Evolutionary conservation across 768 basidiomycete species (phyloP).

Genomic region (Atractiella rhizophila): DNA sequence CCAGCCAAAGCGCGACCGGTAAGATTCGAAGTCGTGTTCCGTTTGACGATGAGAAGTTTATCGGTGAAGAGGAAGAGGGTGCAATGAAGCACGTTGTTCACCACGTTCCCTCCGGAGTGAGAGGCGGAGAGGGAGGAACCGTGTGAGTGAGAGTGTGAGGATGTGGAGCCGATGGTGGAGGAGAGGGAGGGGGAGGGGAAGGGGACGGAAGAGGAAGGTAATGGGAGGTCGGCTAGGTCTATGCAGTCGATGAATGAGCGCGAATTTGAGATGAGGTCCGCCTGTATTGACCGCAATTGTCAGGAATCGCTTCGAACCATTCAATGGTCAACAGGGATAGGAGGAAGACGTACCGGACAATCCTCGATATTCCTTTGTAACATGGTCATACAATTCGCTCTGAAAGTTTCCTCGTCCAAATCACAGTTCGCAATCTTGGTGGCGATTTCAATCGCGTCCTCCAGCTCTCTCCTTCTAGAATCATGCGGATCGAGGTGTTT

Average conservation of each 20-base stretch:
- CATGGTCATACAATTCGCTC: no score
- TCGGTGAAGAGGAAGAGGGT: slow-evolving; percentile 85
- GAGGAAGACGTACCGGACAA: no score
- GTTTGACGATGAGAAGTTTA: slow-evolving; percentile 70
- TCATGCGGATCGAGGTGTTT: slow-evolving; percentile 62
- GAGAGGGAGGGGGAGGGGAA: slow-evolving; percentile 19
- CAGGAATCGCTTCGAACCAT: no score
- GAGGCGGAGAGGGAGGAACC: slow-evolving; percentile 18
- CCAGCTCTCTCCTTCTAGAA: slow-evolving; percentile 46
- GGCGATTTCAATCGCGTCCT: slow-evolving; percentile 65
- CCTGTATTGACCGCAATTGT: no score
- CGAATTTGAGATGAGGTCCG: slow-evolving; percentile 63
- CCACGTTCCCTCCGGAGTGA: no score
- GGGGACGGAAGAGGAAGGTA: no score
- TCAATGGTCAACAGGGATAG: no score
- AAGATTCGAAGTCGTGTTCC: slow-evolving; percentile 46
- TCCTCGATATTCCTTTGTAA: no score
- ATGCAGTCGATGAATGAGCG: slow-evolving; percentile 73
- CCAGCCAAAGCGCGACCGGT: slow-evolving; percentile 45
- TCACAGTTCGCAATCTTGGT: slow-evolving; percentile 76
- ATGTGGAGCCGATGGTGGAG: slow-evolving; percentile 22
- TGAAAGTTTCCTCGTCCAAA: slow-evolving; percentile 54
- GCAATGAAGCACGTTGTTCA: slow-evolving; percentile 40
- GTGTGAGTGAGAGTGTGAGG: no score
- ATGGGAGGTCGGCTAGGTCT: slow-evolving; percentile 52